Base-by-base conservation (phyloP, 352 stramenopile species). In the Phytopythium kandeliae region DNA sequence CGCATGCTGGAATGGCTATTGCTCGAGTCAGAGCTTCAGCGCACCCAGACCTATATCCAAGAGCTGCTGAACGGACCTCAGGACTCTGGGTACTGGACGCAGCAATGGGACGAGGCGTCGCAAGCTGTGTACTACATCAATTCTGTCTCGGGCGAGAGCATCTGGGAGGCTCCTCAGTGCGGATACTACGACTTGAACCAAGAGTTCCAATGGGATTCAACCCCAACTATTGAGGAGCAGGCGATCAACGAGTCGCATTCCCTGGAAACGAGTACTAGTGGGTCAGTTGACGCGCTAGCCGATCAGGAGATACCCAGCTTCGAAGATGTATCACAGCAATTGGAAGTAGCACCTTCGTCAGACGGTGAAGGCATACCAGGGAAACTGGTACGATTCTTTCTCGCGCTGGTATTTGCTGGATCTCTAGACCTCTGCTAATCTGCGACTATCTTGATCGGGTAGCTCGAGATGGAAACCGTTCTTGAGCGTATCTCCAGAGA, bases 1-100 rank as follows among this genome's bases (percentile, higher is more conserved):
- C 26, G 86, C 10, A 64, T 92, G 33, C 54, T 92, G n/a, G 76
- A 92, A 48, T 92, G 80, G 80, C 51, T 92, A 0, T 41, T 92
- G 22, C 68, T 92, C 21, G 80, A 92, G 45, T 81, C 80, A 0
- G 78, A 92, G 55, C 76, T 65, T 1, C 55, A 85, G 13, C 63
- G 78, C n/a, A 59, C 76, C 10, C 74, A 88, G 45, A 63, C 64
- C 15, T 75, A 87, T 41, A 80, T 92, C 25, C 78, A 89, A 55
- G 71, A 85, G 17, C 58, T 76, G 19, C 56, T 92, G 15, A 69
- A 69, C 31, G 67, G 37, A 0, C 47, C 60, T 15, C 57, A 59
- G 4, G 60, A 84, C 36, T 54, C 78, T 36, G 71, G 64, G 0
- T 77, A 78, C 51, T 92, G 78, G 78, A 67, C 67, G 0, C 78